Evolutionary conservation across 805 yeast species (phyloP).

Genomic region (Candida palmyrensis): DNA sequence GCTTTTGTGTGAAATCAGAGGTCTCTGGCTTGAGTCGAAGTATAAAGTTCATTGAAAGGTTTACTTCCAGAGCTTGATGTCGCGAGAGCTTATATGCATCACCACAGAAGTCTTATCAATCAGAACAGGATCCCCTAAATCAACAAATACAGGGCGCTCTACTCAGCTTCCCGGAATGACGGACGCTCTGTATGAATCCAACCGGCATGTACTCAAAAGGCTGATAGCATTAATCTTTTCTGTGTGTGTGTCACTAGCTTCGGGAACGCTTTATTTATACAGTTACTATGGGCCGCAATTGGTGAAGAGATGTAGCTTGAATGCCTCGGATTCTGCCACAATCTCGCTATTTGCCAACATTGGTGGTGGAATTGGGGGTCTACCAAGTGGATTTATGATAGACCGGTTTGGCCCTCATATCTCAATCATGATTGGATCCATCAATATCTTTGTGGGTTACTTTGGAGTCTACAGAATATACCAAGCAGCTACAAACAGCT

Average conservation of each 20-base stretch:
- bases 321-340: conserved; percentile 58
- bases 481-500: conserved; percentile 29
- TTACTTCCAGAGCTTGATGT: no score
- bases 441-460: conserved; percentile 52
- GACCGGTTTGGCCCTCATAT: conserved; percentile 54
- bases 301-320: conserved; percentile 48
- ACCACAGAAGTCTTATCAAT: no score
- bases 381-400: conserved; percentile 65
- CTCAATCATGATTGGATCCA: conserved; percentile 52
- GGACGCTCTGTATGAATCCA: no score
- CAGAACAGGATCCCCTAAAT: no score
- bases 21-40: no score
- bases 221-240: conserved; percentile 25
- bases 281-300: conserved; percentile 77
- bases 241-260: conserved; percentile 52
- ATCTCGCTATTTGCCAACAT: conserved; percentile 57
- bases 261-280: conserved; percentile 73
- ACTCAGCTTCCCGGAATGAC: no score
- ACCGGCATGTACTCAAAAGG: no score
- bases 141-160: no score
- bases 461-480: conserved; percentile 45
- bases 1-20: neutral
- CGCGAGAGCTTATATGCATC: no score
- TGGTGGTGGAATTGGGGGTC: conserved; percentile 67
- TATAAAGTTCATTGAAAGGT: no score